Percentiles rank a stretch among this genome's conserved stretches.
These are phyloP conservation scores for Pseudozyma sp. DNA, from an alignment of 1,284 basidiomycete species.

Conservation along the genomic window DNA sequence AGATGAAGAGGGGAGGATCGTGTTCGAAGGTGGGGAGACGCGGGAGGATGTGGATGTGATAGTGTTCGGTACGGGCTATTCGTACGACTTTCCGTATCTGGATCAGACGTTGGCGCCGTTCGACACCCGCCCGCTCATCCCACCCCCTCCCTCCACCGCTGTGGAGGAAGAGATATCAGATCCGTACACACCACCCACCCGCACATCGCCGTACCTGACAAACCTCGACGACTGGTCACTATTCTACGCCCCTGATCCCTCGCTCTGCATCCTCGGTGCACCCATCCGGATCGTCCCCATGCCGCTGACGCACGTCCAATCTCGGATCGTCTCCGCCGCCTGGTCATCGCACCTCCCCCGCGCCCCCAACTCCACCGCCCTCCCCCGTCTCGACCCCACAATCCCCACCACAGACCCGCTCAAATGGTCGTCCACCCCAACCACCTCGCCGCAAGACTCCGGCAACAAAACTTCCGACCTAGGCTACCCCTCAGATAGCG, in stretches of 20 bases:
- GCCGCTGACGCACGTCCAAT: conserved; percentile 59
- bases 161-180: neutral
- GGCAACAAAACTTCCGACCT: conserved; percentile 25
- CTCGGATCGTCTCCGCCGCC: conserved; percentile 37
- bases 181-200: conserved; percentile 18
- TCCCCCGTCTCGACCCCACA: conserved; percentile 39
- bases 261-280: conserved; percentile 55
- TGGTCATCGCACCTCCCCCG: conserved; percentile 25
- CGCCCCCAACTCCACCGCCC: neutral
- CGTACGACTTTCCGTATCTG: conserved; percentile 55
- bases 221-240: conserved; percentile 66
- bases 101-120: conserved; percentile 39
- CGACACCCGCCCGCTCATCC: conserved; percentile 28
- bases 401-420: conserved; percentile 36
- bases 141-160: neutral
- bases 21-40: conserved; percentile 31
- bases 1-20: conserved; percentile 1
- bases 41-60: conserved; percentile 56
- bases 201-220: conserved; percentile 28
- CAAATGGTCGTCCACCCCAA: conserved; percentile 34
- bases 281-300: conserved; percentile 65
- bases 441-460: neutral
- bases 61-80: conserved; percentile 67
- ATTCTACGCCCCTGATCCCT: conserved; percentile 54
- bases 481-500: conserved; percentile 42